Percentiles rank a stretch among this genome's conserved stretches.
Conservation (phyloP, 352 stramenopile species). For the Phytophthora ohioensis region DNA sequence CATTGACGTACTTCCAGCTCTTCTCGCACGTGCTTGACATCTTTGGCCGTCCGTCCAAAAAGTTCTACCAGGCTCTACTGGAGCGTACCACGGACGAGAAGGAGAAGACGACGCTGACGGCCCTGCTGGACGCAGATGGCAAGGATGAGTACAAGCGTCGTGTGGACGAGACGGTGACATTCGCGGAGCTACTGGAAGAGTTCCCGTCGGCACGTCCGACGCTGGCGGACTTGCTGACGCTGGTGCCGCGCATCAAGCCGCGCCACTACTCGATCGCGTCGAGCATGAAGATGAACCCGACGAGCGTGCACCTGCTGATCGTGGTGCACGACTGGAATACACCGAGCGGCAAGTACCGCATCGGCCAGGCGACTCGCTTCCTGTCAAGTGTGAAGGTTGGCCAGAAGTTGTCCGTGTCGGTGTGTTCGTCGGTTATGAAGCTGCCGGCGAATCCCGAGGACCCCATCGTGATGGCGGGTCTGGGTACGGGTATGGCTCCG, state of each 20-base stretch:
- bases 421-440: constrained; percentile 85
- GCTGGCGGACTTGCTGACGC: constrained; percentile 65
- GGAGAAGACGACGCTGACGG: constrained; percentile 63
- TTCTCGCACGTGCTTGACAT: constrained; percentile 88
- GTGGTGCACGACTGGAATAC: constrained; percentile 91
- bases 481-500: constrained; percentile 90
- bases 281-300: constrained; percentile 88
- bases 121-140: constrained; percentile 70
- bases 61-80: constrained; percentile 82
- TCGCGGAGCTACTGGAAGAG: constrained; percentile 77
- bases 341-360: constrained; percentile 68
- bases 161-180: constrained; percentile 82
- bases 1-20: constrained; percentile 82
- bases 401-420: constrained; percentile 69
- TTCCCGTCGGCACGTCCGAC: constrained; percentile 77
- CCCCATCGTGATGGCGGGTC: constrained; percentile 88
- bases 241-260: constrained; percentile 87
- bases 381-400: constrained; percentile 55
- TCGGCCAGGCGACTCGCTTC: constrained; percentile 75
- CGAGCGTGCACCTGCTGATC: constrained; percentile 85
- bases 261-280: constrained; percentile 94
- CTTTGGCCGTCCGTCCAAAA: constrained; percentile 84
- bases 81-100: constrained; percentile 75
- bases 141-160: constrained; percentile 87
- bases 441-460: constrained; percentile 69